phyloP scores from a whole-genome alignment of 176 grass and related monocot species.

The Aegilops umbellulata region DNA sequence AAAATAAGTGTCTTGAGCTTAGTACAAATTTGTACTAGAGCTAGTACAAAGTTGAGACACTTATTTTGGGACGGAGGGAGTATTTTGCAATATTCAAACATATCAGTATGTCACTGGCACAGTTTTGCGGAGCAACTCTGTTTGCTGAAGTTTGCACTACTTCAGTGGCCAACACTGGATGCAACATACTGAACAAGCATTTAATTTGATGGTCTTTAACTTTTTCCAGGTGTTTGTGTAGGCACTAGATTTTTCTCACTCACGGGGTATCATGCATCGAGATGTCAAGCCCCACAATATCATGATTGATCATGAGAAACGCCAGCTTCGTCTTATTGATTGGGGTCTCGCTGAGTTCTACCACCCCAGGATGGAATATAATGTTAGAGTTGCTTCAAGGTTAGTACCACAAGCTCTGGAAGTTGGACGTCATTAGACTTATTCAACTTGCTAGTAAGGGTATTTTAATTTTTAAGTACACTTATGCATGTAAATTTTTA shows the following conservation, averaged over 20 bases:
- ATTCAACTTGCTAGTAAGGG: not conserved
- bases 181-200: not conserved
- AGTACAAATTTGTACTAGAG: too few species aligned
- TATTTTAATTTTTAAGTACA: not conserved
- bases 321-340: conserved; percentile 88
- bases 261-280: conserved; percentile 92
- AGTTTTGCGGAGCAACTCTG: not conserved
- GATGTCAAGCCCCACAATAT: conserved; percentile 98
- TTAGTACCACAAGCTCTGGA: conserved; percentile 27
- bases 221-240: conserved; percentile 76
- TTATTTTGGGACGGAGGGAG: too few species aligned
- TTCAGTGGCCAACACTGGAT: not conserved
- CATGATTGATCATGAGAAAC: conserved; percentile 92
- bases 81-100: not conserved
- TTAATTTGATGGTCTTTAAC: conserved; percentile 45
- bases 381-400: conserved; percentile 97
- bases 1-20: too few species aligned
- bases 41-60: too few species aligned
- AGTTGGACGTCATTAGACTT: not conserved
- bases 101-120: not conserved
- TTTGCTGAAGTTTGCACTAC: conserved; percentile 11
- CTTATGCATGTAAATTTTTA: conserved; percentile 19
- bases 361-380: conserved; percentile 90
- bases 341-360: conserved; percentile 99
- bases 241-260: conserved; percentile 97